Conservation (phyloP, 805 yeast species). For the Kuraishia capsulata region DNA sequence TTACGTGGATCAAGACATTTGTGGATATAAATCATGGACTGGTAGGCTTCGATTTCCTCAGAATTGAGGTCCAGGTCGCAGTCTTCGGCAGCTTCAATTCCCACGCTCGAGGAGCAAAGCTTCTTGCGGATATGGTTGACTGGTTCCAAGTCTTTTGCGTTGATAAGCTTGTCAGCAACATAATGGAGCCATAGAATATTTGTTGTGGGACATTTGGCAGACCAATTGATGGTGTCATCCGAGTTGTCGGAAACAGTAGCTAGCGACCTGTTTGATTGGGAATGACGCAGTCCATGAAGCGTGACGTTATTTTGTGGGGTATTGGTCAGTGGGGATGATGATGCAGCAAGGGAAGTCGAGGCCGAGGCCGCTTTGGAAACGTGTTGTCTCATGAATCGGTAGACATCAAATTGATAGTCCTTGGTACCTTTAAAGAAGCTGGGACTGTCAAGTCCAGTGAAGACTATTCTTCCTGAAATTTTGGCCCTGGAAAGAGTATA, state of each 20-base stretch:
- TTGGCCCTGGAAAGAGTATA: constrained; percentile 45
- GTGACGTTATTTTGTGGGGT: background rate
- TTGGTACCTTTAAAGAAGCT: constrained; percentile 51
- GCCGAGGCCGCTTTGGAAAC: background rate
- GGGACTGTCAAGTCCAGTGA: constrained; percentile 56
- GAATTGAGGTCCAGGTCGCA: constrained; percentile 12
- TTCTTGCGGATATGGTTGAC: background rate
- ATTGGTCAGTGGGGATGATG: too few species aligned
- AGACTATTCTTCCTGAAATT: constrained; percentile 21
- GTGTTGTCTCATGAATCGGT: constrained; percentile 42
- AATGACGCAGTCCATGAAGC: background rate
- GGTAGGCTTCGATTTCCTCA: constrained; percentile 15
- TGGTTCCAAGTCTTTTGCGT: constrained; percentile 20
- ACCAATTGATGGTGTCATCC: constrained; percentile 35
- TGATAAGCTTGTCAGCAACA: constrained; percentile 38
- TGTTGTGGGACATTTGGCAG: constrained; percentile 33
- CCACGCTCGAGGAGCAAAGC: background rate
- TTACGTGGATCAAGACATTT: constrained; percentile 25
- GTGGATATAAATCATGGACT: constrained; percentile 18
- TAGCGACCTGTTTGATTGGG: background rate
- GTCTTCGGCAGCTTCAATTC: background rate
- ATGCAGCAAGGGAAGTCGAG: too few species aligned
- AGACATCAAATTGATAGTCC: constrained; percentile 54
- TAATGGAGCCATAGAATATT: constrained; percentile 62
- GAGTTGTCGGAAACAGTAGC: background rate